Evolutionary conservation across 148 eudicot genomes (phyloP).

Genomic region (Amaranthus cruentus): DNA sequence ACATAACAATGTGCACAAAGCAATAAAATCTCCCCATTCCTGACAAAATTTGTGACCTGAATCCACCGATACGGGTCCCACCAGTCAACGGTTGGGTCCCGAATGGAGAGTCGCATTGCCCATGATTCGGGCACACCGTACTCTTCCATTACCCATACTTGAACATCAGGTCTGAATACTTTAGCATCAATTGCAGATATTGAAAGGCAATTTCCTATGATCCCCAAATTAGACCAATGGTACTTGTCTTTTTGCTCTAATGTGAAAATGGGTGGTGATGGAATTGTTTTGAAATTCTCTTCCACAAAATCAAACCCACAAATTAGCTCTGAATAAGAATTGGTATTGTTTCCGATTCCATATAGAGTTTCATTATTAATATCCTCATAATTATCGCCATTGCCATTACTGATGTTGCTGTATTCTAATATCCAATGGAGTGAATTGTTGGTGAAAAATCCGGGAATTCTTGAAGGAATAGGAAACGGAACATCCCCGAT

Average conservation of each 20-base stretch:
- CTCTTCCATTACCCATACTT: slow-evolving; percentile 44
- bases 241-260: slow-evolving; percentile 4
- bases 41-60: slow-evolving; percentile 23
- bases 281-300: slow-evolving; percentile 23
- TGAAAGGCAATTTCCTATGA: slow-evolving; percentile 28
- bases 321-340: slow-evolving; percentile 12
- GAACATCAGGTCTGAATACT: slow-evolving; percentile 24
- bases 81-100: slow-evolving; percentile 37
- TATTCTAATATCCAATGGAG: slow-evolving; percentile 37
- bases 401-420: neutral
- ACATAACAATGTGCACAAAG: slow-evolving; percentile 22
- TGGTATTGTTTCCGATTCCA: neutral
- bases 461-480: slow-evolving; percentile 29
- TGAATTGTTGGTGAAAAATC: slow-evolving; percentile 26
- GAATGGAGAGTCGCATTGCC: slow-evolving; percentile 29
- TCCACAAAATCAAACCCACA: slow-evolving; percentile 36
- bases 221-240: slow-evolving; percentile 34
- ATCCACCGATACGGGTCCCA: slow-evolving; percentile 41
- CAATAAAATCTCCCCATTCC: slow-evolving; percentile 23
- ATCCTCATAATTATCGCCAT: neutral
- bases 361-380: neutral
- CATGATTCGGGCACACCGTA: slow-evolving; percentile 37
- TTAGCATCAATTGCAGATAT: slow-evolving; percentile 34
- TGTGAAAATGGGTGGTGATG: slow-evolving; percentile 29
- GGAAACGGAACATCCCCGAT: slow-evolving; percentile 22